Base-by-base conservation (phyloP, 768 basidiomycete species). In the Tylopilus intermedius region DNA sequence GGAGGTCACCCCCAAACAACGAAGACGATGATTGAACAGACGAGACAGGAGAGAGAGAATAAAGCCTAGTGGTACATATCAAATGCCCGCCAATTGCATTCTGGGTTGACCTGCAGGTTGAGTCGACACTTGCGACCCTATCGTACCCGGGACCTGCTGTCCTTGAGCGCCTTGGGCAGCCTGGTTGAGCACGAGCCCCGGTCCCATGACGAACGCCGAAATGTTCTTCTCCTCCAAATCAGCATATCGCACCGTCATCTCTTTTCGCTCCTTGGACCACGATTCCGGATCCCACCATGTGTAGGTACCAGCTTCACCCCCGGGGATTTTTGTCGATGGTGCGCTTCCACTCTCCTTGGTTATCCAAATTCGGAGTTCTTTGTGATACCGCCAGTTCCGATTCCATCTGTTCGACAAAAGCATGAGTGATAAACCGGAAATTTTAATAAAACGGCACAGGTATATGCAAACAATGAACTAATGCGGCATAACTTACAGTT, bases 311-410 rank as follows among this genome's bases (percentile, higher is more conserved):
- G 87, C 82, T 70, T 96, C 90, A 62, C 88, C 83, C 46, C 88
- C 86, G 41, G 78, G 81, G 7, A 88, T 83, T 70, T 90, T 90
- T 60, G 83, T 79, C 53, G 86, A 86, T 45, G 85, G 83, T 48
- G 80, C 74, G 49, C 86, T 85, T 21, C 87, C 87, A 35, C 80
- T 84, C 70, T 95, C 92, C 64, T 94, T 94, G 43, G 91, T 94
- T 70, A 96, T 72, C 85, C 85, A 83, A 27, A 70, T 64, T 78
- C 83, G 85, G 46, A 90, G 77, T 61, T 93, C 90, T 69, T 94
- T 96, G 81, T 96, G 94, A 71, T 88, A 96, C 55, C 94, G 79
- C 94, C 94, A 98, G 69, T 93, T 94, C 55, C 93, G 87, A 69
- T 89, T 88, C 77, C 83, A 95, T 64, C 93, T 94, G 60, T 42